Conservation (phyloP, 176 grass and related monocot species). For the Carex littledalei region DNA sequence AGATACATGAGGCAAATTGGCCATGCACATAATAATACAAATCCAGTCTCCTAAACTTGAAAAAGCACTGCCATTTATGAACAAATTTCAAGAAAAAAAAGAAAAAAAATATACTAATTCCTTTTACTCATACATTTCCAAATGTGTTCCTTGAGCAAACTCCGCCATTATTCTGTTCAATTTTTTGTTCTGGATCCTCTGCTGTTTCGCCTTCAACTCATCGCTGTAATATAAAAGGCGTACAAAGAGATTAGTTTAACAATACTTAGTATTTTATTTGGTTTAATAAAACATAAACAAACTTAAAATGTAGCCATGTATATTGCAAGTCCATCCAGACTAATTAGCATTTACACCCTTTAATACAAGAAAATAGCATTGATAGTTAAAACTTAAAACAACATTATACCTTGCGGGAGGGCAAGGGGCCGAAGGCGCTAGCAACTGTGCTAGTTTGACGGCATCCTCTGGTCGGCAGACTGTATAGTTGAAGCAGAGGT, state of each 20-base stretch:
- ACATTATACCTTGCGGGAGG: conserved; percentile 30
- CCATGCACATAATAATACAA: conserved; percentile 50
- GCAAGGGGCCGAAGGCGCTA: conserved; percentile 33
- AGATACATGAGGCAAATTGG: conserved; percentile 42
- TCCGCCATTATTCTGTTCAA: conserved; percentile 80
- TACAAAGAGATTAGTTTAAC: not conserved
- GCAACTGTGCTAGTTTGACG: conserved; percentile 44
- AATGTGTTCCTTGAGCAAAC: conserved; percentile 44
- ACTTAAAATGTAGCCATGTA: too few relatives aligned
- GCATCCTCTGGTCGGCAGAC: conserved; percentile 74
- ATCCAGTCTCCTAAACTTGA: conserved; percentile 31
- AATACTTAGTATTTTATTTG: not conserved
- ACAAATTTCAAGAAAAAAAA: conserved; percentile 17
- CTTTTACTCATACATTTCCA: conserved; percentile 45
- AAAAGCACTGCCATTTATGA: conserved; percentile 1
- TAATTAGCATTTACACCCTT: not conserved
- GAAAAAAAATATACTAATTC: conserved; percentile 28
- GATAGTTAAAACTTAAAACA: not conserved
- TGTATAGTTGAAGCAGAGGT: conserved; percentile 74
- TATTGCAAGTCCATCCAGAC: too few relatives aligned
- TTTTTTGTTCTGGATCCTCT: conserved; percentile 78
- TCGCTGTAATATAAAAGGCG: conserved; percentile 31
- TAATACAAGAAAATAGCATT: not conserved
- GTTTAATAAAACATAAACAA: too few relatives aligned
- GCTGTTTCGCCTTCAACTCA: conserved; percentile 58